phyloP scores from a whole-genome alignment of 257 asterid genomes.

The Scutellaria barbata region DNA sequence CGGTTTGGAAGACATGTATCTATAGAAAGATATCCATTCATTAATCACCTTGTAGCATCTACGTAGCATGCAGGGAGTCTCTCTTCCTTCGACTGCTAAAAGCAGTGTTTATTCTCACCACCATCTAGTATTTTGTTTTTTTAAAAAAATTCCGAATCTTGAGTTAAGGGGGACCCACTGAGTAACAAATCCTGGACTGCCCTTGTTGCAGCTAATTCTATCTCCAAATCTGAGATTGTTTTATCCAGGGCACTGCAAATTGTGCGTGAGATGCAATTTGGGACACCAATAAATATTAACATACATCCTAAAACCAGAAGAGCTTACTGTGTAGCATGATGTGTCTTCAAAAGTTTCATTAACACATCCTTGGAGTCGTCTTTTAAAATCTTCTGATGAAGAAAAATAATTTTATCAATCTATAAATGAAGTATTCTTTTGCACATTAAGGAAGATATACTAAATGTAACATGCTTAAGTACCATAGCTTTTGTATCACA shows the following conservation, averaged over 20 bases:
- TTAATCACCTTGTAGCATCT: constrained; percentile 84
- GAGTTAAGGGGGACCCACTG: constrained; percentile 66
- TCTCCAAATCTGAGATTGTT: constrained; percentile 84
- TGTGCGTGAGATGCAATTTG: constrained; percentile 24
- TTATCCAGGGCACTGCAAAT: constrained; percentile 70
- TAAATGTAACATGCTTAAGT: constrained; percentile 39
- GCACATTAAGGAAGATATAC: background rate
- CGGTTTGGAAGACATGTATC: constrained; percentile 7
- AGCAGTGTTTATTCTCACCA: constrained; percentile 81
- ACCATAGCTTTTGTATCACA: too few relatives aligned
- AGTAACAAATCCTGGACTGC: constrained; percentile 77
- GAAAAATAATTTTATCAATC: constrained; percentile 15
- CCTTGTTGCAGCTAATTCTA: constrained; percentile 86
- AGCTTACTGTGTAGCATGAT: constrained; percentile 62
- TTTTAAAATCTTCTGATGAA: constrained; percentile 49
- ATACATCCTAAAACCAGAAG: constrained; percentile 18
- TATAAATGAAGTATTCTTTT: background rate
- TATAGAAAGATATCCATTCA: constrained; percentile 28
- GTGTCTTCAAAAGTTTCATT: constrained; percentile 61
- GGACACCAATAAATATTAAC: background rate
- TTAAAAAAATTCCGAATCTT: constrained; percentile 68
- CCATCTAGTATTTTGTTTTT: constrained; percentile 85
- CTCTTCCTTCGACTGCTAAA: constrained; percentile 92
- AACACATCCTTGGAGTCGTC: constrained; percentile 47
- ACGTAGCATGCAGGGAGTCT: constrained; percentile 88